A percentile compares a stretch with the other conserved stretches of the same genome.
Evolutionary conservation across 1,284 basidiomycete genomes (phyloP).

Genomic region (Tilletia walkeri): DNA sequence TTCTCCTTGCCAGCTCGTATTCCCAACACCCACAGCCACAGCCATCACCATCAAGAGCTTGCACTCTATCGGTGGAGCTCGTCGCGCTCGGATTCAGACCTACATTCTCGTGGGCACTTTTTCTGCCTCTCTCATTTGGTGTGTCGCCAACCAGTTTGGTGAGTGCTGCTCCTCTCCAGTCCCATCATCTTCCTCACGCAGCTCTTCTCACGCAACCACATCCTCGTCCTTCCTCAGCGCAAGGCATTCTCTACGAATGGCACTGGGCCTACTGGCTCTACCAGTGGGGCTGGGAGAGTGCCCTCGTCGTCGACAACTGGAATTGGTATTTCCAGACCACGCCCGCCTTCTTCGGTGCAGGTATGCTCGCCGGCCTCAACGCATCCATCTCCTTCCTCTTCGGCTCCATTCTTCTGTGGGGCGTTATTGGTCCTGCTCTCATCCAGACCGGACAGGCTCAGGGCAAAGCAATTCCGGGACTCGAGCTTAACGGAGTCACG

Average conservation of each 20-base stretch:
- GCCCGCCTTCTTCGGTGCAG: constrained; percentile 69
- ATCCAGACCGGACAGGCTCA: constrained; percentile 57
- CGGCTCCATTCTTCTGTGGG: constrained; percentile 66
- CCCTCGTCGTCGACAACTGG: constrained; percentile 64
- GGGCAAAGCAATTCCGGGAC: constrained; percentile 19
- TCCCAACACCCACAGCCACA: constrained; percentile 70
- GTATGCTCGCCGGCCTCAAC: constrained; percentile 68
- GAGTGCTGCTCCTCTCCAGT: not conserved
- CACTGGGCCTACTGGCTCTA: constrained; percentile 65
- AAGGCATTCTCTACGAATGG: constrained; percentile 67
- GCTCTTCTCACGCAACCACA: not conserved
- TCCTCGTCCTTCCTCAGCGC: constrained; percentile 31
- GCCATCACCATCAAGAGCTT: constrained; percentile 68
- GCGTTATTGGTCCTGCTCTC: constrained; percentile 65
- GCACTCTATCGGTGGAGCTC: constrained; percentile 58
- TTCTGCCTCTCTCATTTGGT: constrained; percentile 61
- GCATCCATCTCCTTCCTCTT: constrained; percentile 68
- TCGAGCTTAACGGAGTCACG: not conserved
- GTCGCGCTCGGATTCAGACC: constrained; percentile 64
- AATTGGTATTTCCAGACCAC: constrained; percentile 59
- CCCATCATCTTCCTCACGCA: not conserved
- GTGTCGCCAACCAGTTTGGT: constrained; percentile 65
- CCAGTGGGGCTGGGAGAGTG: constrained; percentile 65
- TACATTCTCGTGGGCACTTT: constrained; percentile 63
- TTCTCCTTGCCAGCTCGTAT: constrained; percentile 61